These are phyloP conservation scores for Solanum chmielewskii DNA, from an alignment of 257 asterid species.

Conservation along the genomic window DNA sequence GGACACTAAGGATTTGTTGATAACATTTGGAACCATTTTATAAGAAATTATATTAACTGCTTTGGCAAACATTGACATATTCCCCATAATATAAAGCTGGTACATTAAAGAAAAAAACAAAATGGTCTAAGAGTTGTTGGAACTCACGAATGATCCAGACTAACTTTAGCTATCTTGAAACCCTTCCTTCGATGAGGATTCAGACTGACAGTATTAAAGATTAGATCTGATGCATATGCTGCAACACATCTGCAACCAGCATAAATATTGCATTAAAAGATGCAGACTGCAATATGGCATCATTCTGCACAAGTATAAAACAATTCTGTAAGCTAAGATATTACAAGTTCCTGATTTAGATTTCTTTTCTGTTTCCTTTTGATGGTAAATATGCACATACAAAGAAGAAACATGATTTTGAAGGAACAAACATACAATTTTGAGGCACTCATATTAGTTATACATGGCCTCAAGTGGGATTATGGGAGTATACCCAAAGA, in stretches of 20 bases:
- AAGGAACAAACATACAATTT: neutral
- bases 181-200: slow-evolving; percentile 83
- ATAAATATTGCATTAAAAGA: neutral
- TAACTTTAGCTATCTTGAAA: slow-evolving; percentile 48
- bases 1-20: neutral
- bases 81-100: neutral
- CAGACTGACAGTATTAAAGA: slow-evolving; percentile 57
- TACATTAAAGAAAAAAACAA: neutral
- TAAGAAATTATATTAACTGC: neutral
- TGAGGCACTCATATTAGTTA: neutral
- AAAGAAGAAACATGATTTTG: neutral
- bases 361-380: neutral
- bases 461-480: neutral
- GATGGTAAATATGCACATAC: neutral
- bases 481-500: neutral
- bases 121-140: neutral
- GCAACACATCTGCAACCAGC: slow-evolving; percentile 65
- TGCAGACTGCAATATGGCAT: neutral
- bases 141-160: slow-evolving; percentile 92
- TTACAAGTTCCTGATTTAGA: neutral
- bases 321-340: neutral
- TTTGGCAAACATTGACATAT: neutral
- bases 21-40: neutral
- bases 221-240: slow-evolving; percentile 83
- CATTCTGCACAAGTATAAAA: neutral